Base-by-base conservation (phyloP, 495 filamentous ascomycete species). In the Penicillium crystallinum region DNA sequence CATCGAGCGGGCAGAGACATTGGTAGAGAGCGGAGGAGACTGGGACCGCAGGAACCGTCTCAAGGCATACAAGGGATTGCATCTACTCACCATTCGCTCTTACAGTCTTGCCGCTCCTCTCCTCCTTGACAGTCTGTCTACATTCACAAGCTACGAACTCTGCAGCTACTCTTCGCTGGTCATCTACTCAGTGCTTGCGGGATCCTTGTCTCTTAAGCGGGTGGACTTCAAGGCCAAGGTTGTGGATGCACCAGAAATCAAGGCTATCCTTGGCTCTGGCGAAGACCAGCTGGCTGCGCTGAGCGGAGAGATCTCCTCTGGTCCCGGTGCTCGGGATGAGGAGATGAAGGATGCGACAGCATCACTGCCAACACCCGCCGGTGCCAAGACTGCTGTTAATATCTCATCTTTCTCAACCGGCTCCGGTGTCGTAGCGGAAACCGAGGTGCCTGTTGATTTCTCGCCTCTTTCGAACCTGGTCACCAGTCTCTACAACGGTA, bases 161-260 rank as follows among this genome's bases (percentile, higher is more conserved):
- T 98, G 93, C 82, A 89, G 82, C 53, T 98, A 98, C 76, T 92
- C 89, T 38, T 84, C 84, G 23, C 81, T 98, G 19, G 93, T 98
- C 35, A 83, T 98, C 52, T 98, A 97, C 77, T 87, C 95, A 1
- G 90, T 97, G 36, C 84, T 98, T 39, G 91, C 93, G 33, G 93
- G 93, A 49, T 93, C 91, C 4, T 82, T 97, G 46, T 92, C 92
- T 27, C 79, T 98, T 46, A 96, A 96, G 76, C 85, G 93, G 37
- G 89, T 97, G 10, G 93, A 98, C 69, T 98, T 98, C 79, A 98
- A 98, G 76, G 87, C 87, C 49, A 97, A 97, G 74, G 93, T 98
- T 17, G 90, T 97, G 37, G 93, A 98, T 69, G 95, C 93, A 11
- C 91, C 93, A 3, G 93, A 98, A 72, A 97, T 97, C 77, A 90